These are phyloP conservation scores for Entophlyctis luteolus DNA, from an alignment of 192 early-diverging fungal genomes.

Conservation along the genomic window DNA sequence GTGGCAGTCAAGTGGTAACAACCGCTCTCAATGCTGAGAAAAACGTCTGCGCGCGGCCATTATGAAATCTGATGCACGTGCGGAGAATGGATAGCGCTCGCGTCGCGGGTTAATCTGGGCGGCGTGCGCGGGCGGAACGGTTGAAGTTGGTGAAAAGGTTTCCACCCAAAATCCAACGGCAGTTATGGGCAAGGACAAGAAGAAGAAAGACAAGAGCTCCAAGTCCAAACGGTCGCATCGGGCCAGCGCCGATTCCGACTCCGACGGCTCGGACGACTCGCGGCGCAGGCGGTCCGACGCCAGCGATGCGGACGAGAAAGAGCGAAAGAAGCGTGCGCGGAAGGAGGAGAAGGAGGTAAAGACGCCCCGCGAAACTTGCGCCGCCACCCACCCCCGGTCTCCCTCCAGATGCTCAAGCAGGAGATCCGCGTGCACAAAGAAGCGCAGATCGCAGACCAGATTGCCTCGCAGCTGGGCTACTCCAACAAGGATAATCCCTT, in stretches of 20 bases:
- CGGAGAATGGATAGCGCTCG: no score
- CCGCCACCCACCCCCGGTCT: neutral
- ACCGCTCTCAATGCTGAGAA: no score
- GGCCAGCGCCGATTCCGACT: neutral
- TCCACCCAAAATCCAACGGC: no score
- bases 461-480: constrained; percentile 57
- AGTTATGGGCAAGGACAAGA: neutral
- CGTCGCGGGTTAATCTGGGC: no score
- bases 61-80: no score
- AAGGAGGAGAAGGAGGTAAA: constrained; percentile 15
- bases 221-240: neutral
- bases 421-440: constrained; percentile 18
- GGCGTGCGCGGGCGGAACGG: no score
- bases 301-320: neutral
- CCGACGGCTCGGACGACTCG: neutral
- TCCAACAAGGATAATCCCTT: constrained; percentile 75
- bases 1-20: no score
- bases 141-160: no score
- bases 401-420: constrained; percentile 8
- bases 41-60: no score
- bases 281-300: no score
- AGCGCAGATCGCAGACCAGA: constrained; percentile 28
- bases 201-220: neutral
- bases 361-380: neutral
- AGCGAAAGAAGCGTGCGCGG: neutral